phyloP scores from a whole-genome alignment of 345 rosid genomes.

The Lepidium didymum region DNA sequence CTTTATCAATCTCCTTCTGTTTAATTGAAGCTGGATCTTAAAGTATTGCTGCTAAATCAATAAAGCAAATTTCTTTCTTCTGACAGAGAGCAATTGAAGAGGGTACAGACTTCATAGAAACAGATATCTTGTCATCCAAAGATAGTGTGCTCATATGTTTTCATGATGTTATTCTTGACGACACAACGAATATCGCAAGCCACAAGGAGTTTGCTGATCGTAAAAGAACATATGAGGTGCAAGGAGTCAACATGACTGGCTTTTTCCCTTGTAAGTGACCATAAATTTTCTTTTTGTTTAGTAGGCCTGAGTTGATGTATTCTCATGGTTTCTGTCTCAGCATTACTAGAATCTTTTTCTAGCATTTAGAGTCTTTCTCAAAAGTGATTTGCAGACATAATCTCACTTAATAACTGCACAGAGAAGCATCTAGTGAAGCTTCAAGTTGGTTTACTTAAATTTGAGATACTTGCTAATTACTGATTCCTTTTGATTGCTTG shows the following conservation, averaged over 20 bases:
- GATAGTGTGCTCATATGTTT: conserved; percentile 80
- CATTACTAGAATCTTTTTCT: not conserved
- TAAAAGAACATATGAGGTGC: conserved; percentile 71
- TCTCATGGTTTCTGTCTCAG: not conserved
- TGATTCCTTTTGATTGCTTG: conserved; percentile 5
- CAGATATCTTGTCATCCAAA: conserved; percentile 76
- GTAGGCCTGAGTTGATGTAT: not conserved
- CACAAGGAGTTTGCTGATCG: conserved; percentile 75
- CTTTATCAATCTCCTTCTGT: not conserved
- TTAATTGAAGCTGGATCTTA: not conserved
- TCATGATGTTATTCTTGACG: conserved; percentile 70
- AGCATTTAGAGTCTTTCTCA: not conserved
- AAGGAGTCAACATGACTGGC: conserved; percentile 65
- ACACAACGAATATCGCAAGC: conserved; percentile 52
- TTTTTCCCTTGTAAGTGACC: conserved; percentile 55
- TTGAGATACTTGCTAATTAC: not conserved
- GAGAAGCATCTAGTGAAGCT: not conserved
- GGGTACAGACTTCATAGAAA: conserved; percentile 92
- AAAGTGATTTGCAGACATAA: not conserved
- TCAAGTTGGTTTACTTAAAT: not conserved
- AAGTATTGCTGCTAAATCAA: not conserved
- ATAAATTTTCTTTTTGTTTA: not conserved
- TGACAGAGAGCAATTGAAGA: conserved; percentile 92
- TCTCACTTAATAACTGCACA: not conserved
- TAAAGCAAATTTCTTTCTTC: not conserved